These are phyloP conservation scores for Colletotrichum limetticola DNA, from an alignment of 2,329 filamentous ascomycete genomes.

Conservation along the genomic window DNA sequence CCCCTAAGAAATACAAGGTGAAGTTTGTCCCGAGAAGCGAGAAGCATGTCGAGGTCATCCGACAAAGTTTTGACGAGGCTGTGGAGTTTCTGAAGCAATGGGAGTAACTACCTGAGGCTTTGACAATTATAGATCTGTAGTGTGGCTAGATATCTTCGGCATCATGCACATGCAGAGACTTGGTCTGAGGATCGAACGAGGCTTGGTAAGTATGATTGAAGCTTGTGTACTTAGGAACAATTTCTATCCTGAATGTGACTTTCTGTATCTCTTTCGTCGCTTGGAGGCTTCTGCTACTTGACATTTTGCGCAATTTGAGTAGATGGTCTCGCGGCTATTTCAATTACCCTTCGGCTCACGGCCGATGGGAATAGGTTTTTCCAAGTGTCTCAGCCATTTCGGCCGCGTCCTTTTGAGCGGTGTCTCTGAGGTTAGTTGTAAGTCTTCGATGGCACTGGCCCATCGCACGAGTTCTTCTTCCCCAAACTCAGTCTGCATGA, in stretches of 20 bases:
- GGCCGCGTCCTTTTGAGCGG: constrained; percentile 60
- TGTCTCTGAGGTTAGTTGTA: constrained; percentile 55
- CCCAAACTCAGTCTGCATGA: constrained; percentile 68
- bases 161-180: no score
- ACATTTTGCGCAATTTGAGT: no score
- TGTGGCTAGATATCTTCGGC: no score
- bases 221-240: no score
- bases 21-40: constrained; percentile 18
- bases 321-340: no score
- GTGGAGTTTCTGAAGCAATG: constrained; percentile 5
- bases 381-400: constrained; percentile 62
- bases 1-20: constrained; percentile 14
- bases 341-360: neutral
- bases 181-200: no score
- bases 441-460: constrained; percentile 71
- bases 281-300: no score
- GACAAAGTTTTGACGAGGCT: neutral
- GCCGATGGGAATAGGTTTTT: constrained; percentile 53
- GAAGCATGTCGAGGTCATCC: neutral
- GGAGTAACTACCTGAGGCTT: neutral
- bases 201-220: no score
- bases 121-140: no score
- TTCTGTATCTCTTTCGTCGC: no score
- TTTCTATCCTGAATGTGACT: no score
- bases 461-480: constrained; percentile 68